Evolutionary conservation across 768 basidiomycete species (phyloP), one percentile per base, ranked within the genome.

Genomic region (Phanerochaete carnosa): DNA sequence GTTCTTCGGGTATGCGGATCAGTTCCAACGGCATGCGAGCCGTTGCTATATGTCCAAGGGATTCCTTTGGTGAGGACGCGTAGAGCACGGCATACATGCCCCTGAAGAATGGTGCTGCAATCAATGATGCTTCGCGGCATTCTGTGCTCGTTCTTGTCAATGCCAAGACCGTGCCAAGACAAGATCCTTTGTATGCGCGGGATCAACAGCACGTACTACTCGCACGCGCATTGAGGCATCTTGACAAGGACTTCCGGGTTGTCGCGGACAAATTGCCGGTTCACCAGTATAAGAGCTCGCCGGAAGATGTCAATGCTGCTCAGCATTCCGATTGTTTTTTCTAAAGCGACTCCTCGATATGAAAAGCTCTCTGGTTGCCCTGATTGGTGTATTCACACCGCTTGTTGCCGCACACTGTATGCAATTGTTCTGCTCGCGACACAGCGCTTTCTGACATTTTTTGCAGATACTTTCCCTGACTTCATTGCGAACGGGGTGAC

Each of bases 381-480:
- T 67, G 45, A 58, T 60, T 33, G 26, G 62, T 25, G 58, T 63
- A 5, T 46, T 59, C 15, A 59, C 60, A 6, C 63, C 61, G 22
- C 60, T 63, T 8, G 66, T 62, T 9, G 55, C 61, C 16, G 54
- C 54, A 2, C 54, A 55, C 23, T 55, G 54, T 55, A 43, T 2
- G 54, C 43, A 8, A 32, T 23, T 19, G 1, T 28, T 11, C 35
- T 25, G 19, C 25, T 32, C 39, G 12, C 29, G 6, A 56, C 15
- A 56, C 16, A 15, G 4, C 32, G 35, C 28, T 2, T 28, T 26
- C 30, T 29, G 19, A 39, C 47, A 16, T 5, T 3, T 25, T 13
- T 35, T 49, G 12, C 50, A 72, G 71, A 72, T 61, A 69, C 69
- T 22, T 69, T 72, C 64, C 71, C 70, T 28, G 67, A 71, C 54